These are phyloP conservation scores for Colletotrichum kahawae DNA, from an alignment of 2,329 filamentous ascomycete genomes.

Conservation along the genomic window DNA sequence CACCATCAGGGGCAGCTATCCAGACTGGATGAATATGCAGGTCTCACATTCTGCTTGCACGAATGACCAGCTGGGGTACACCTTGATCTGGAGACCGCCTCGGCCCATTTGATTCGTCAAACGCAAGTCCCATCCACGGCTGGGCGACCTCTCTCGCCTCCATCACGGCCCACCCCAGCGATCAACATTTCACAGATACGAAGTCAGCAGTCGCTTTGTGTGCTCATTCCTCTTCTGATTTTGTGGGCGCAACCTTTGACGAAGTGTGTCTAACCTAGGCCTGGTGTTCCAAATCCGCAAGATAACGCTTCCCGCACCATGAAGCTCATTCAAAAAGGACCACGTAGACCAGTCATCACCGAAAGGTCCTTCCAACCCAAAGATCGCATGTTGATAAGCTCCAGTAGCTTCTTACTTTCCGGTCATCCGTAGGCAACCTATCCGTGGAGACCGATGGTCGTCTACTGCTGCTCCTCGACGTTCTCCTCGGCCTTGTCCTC, in stretches of 20 bases:
- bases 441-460: not conserved
- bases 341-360: not conserved
- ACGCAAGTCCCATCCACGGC: not conserved
- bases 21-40: conserved; percentile 9
- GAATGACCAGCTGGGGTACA: conserved; percentile 5
- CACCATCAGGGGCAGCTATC: conserved; percentile 4
- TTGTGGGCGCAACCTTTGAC: not conserved
- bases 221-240: conserved; percentile 31
- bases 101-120: not conserved
- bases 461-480: conserved; percentile 43
- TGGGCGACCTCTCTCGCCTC: not conserved
- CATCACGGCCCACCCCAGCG: not conserved
- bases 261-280: not conserved
- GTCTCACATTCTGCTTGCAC: conserved; percentile 13
- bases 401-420: not conserved
- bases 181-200: not conserved
- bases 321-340: not conserved
- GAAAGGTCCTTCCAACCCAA: not conserved
- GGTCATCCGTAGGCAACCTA: not conserved
- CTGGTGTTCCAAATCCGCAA: not conserved
- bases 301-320: not conserved
- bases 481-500: conserved; percentile 31
- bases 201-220: conserved; percentile 20
- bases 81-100: not conserved
- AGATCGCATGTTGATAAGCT: not conserved